Conservation (phyloP, 495 filamentous ascomycete genomes). For the Xylaria longipes region DNA sequence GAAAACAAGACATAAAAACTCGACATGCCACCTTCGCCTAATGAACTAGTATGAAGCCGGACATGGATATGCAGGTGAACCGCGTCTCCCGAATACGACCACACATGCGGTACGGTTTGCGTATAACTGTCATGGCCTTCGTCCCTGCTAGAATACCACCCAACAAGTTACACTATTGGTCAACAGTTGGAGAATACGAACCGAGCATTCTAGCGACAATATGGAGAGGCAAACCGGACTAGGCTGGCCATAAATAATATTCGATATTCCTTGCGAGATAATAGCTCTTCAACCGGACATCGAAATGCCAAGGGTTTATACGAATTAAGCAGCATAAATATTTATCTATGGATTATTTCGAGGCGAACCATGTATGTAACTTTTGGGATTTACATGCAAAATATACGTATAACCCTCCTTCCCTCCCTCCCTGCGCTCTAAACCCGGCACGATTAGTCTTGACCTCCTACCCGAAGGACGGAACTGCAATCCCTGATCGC, state of each 20-base stretch:
- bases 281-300: background rate
- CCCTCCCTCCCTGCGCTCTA: too few relatives aligned
- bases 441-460: background rate
- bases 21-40: background rate
- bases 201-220: background rate
- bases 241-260: background rate
- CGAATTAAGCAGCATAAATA: background rate
- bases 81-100: constrained; percentile 20
- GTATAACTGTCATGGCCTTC: background rate
- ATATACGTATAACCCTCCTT: background rate
- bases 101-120: background rate
- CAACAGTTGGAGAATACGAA: background rate
- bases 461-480: background rate
- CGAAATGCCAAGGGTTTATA: constrained; percentile 9
- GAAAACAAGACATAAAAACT: background rate
- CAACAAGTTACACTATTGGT: constrained; percentile 7
- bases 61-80: constrained; percentile 16
- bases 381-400: background rate
- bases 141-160: constrained; percentile 10
- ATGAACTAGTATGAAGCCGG: background rate
- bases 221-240: background rate
- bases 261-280: background rate
- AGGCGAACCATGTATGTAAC: too few relatives aligned
- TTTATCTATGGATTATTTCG: too few relatives aligned
- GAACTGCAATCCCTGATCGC: constrained; percentile 6